phyloP scores from a whole-genome alignment of 2,329 filamentous ascomycete genomes.

The Chaetomiaceae sp. region DNA sequence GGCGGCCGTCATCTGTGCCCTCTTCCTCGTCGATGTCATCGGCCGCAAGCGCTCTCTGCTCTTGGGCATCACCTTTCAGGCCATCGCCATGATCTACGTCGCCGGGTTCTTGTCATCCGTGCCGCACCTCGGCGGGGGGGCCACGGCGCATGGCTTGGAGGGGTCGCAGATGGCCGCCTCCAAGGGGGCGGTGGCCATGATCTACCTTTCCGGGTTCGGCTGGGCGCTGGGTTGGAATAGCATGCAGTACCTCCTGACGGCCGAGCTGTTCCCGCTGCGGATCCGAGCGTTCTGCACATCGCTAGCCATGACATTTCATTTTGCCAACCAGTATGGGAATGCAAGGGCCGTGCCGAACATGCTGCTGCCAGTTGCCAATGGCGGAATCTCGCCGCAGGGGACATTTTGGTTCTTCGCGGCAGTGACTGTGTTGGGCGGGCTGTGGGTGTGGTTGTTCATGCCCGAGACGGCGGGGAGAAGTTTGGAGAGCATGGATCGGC shows the following conservation, averaged over 20 bases:
- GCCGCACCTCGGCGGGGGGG: constrained; percentile 46
- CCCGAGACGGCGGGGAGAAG: constrained; percentile 66
- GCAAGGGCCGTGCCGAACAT: constrained; percentile 70
- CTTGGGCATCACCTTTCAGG: constrained; percentile 56
- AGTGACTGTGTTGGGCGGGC: constrained; percentile 62
- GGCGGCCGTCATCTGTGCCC: constrained; percentile 62
- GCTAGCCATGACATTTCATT: constrained; percentile 73
- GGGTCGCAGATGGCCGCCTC: constrained; percentile 50
- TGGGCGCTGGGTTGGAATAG: constrained; percentile 72
- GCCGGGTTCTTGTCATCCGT: constrained; percentile 59
- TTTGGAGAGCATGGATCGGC: constrained; percentile 65
- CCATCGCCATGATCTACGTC: constrained; percentile 58
- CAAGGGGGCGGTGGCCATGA: constrained; percentile 67
- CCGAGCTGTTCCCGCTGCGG: constrained; percentile 71
- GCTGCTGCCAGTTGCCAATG: constrained; percentile 49
- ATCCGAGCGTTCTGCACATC: constrained; percentile 68
- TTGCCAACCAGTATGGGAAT: constrained; percentile 75
- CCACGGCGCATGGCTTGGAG: constrained; percentile 5
- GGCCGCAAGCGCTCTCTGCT: constrained; percentile 67
- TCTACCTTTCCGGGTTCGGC: constrained; percentile 64
- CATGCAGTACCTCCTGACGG: constrained; percentile 68
- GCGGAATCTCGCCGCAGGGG: constrained; percentile 55
- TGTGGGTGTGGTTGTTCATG: constrained; percentile 68
- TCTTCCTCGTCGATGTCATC: constrained; percentile 76
- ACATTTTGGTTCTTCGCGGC: constrained; percentile 74